Evolutionary conservation across 441 rosid genomes (phyloP).

Genomic region (Arabidopsis lyrata): DNA sequence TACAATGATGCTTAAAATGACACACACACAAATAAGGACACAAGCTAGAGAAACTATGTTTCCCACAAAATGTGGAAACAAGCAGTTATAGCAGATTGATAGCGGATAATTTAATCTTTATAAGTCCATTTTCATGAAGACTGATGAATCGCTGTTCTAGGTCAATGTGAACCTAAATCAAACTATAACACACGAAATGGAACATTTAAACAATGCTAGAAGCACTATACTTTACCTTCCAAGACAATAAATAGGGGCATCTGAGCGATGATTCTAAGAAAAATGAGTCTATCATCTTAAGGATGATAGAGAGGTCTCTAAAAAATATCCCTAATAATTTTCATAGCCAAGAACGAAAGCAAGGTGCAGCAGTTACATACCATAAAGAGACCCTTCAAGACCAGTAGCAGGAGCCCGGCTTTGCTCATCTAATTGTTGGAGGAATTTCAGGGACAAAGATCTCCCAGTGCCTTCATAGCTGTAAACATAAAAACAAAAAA

Average conservation of each 20-base stretch:
- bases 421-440: slow-evolving; percentile 94
- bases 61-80: neutral
- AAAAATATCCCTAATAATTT: neutral
- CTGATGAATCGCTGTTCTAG: neutral
- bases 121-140: slow-evolving; percentile 18
- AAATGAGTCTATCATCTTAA: neutral
- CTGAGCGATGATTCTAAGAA: slow-evolving; percentile 2
- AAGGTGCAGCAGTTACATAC: slow-evolving; percentile 49
- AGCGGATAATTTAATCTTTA: slow-evolving; percentile 6
- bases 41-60: slow-evolving; percentile 10
- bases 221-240: slow-evolving; percentile 7
- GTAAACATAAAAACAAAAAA: neutral
- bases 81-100: slow-evolving; percentile 26
- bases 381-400: slow-evolving; percentile 69
- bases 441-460: slow-evolving; percentile 92
- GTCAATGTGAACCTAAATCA: slow-evolving; percentile 11
- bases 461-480: slow-evolving; percentile 99
- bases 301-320: neutral
- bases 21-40: neutral
- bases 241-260: neutral
- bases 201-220: slow-evolving; percentile 13
- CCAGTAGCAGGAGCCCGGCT: slow-evolving; percentile 68
- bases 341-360: slow-evolving; percentile 25
- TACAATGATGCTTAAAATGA: slow-evolving; percentile 21
- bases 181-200: slow-evolving; percentile 21